phyloP scores from a whole-genome alignment of 192 early-diverging fungal genomes.

The Backusella tarrabulga region DNA sequence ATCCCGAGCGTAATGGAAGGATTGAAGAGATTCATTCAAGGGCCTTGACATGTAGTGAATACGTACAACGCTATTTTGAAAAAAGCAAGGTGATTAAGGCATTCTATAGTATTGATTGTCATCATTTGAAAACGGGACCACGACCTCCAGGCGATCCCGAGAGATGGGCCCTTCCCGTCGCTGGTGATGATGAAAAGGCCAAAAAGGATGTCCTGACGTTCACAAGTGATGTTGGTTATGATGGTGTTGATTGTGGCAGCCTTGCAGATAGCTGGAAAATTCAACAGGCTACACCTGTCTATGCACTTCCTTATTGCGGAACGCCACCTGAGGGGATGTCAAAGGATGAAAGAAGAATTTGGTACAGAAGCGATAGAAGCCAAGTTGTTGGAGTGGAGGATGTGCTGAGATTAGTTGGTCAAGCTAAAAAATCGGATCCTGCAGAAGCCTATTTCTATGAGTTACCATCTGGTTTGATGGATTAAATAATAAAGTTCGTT shows the following conservation, averaged over 20 bases:
- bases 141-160: not conserved
- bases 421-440: not conserved
- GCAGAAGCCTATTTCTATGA: not conserved
- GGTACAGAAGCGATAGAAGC: not conserved
- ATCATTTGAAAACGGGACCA: not conserved
- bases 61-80: constrained; percentile 1
- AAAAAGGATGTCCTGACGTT: not conserved
- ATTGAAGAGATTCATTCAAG: not conserved
- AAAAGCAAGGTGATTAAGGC: not conserved
- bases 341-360: not conserved
- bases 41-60: not conserved
- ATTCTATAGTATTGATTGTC: not conserved
- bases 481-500: not conserved
- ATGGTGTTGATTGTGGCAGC: not conserved
- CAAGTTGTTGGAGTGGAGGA: not conserved
- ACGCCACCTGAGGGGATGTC: not conserved
- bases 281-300: not conserved
- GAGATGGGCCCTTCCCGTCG: not conserved
- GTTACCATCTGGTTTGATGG: not conserved
- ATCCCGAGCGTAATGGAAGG: not conserved
- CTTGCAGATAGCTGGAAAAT: not conserved
- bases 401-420: not conserved
- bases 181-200: not conserved
- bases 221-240: not conserved
- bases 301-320: not conserved